Conservation (phyloP, 441 rosid genomes). For the Oxalis stricta region DNA sequence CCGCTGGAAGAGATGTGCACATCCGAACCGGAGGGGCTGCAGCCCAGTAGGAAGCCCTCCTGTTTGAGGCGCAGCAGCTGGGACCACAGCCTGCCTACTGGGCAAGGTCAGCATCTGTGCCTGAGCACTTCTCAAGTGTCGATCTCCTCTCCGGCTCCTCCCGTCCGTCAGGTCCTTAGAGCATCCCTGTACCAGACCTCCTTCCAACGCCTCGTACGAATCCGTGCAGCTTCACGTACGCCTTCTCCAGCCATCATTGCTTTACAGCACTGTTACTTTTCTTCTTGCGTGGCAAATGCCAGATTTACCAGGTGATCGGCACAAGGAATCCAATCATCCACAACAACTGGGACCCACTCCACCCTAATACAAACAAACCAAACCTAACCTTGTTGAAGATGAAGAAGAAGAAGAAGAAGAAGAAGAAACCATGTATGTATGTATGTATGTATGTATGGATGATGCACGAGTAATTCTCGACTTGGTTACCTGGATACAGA, state of each 20-base stretch:
- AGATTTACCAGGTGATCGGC: constrained; percentile 94
- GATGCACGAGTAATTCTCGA: no score
- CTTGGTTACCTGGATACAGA: constrained; percentile 87
- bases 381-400: not conserved
- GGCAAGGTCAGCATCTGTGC: constrained; percentile 99
- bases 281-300: constrained; percentile 96
- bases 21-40: constrained; percentile 99
- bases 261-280: no score
- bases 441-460: no score
- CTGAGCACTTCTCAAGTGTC: constrained; percentile 98
- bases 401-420: not conserved
- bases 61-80: constrained; percentile 92
- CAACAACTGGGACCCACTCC: constrained; percentile 99
- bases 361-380: constrained; percentile 47
- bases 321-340: constrained; percentile 99
- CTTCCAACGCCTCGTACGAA: constrained; percentile 98
- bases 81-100: constrained; percentile 98
- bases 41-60: constrained; percentile 97
- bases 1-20: constrained; percentile 97
- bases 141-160: constrained; percentile 99
- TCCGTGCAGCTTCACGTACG: constrained; percentile 99
- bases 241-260: constrained; percentile 99
- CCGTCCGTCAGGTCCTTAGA: constrained; percentile 99
- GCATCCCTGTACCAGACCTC: constrained; percentile 99
- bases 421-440: not conserved